These are phyloP conservation scores for Pelargonium nanum DNA, from an alignment of 345 rosid species.

Conservation along the genomic window DNA sequence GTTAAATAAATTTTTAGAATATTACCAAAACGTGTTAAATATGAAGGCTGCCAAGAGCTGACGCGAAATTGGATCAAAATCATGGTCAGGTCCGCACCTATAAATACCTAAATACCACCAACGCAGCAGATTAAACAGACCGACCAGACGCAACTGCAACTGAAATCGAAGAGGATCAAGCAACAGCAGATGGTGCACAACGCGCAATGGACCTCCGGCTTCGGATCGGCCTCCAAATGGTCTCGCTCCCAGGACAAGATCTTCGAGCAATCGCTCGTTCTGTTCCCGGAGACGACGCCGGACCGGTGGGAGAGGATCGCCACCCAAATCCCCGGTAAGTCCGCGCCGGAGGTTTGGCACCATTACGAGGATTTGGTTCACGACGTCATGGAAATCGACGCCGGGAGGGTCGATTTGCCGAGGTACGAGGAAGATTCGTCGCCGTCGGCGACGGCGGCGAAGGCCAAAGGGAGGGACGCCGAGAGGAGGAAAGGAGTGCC, in stretches of 20 bases:
- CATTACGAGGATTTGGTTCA: slow-evolving; percentile 21
- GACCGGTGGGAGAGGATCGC: slow-evolving; percentile 24
- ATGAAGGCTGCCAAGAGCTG: neutral
- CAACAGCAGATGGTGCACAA: neutral
- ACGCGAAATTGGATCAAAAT: no score
- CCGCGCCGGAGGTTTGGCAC: slow-evolving; percentile 5
- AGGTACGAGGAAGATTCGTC: slow-evolving; percentile 13
- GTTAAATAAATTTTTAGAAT: no score
- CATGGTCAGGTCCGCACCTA: no score
- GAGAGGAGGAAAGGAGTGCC: slow-evolving; percentile 24
- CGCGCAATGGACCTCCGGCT: neutral
- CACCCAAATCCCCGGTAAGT: slow-evolving; percentile 15
- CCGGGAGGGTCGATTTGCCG: slow-evolving; percentile 20
- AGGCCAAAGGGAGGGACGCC: slow-evolving; percentile 2
- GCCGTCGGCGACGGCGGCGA: neutral
- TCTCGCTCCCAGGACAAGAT: slow-evolving; percentile 18
- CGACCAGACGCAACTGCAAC: neutral
- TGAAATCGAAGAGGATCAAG: neutral
- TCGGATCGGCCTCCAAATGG: slow-evolving; percentile 8
- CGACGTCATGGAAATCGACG: slow-evolving; percentile 20
- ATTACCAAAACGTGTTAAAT: neutral
- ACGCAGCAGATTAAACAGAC: neutral
- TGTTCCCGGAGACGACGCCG: slow-evolving; percentile 14
- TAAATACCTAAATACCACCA: no score
- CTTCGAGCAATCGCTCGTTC: slow-evolving; percentile 20